Evolutionary conservation across 2,329 filamentous ascomycete genomes (phyloP), one percentile per base, ranked within the genome.

Genomic region (Diaporthe australafricana): DNA sequence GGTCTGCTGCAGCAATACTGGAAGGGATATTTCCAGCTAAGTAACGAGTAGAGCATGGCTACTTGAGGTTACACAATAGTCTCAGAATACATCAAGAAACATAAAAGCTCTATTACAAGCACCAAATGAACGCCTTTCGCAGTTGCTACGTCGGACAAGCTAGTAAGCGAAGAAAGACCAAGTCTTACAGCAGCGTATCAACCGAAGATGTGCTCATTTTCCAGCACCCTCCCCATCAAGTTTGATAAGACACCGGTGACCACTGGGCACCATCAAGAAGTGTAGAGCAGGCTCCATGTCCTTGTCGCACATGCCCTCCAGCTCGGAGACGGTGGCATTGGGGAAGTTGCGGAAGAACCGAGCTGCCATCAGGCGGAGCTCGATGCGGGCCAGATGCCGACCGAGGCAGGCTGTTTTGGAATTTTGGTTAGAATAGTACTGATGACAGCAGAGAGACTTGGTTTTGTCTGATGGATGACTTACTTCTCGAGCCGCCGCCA

Each of bases 371-470:
- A 87, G 82, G 6, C 87, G 81, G 25, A 90, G 75, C 74, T 90
- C 87, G 78, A 88, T 86, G n/a, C 82, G 81, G 0, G 88, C 88
- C 12, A 90, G 81, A 70, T 89, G 86, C 30, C 88, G 79, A 3
- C 88, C 88, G 20, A 90, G 79, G 73, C 88, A 90, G 5, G 77
- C 78, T 80, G n/a, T 42, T 52, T 50, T 52, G 22, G 48, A n/a
- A 12, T 27, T 30, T n/a, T 35, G 32, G 7, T 70, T 38, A 42
- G 38, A 5, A 38, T 48, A 5, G 35, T 16, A 11, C 32, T 27
- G 9, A 4, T 50, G n/a, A 27, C 20, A 45, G 12, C 11, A 55
- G n/a, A n/a, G 81, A 5, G 60, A 57, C 2, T 2, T 2, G 12
- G 12, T 38, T 35, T 14, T 3, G 5, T 17, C 25, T 17, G 35